A percentile compares a stretch with the other conserved stretches of the same genome.
phyloP scores from a whole-genome alignment of 805 yeast species.

The Candida sanyiensis region DNA sequence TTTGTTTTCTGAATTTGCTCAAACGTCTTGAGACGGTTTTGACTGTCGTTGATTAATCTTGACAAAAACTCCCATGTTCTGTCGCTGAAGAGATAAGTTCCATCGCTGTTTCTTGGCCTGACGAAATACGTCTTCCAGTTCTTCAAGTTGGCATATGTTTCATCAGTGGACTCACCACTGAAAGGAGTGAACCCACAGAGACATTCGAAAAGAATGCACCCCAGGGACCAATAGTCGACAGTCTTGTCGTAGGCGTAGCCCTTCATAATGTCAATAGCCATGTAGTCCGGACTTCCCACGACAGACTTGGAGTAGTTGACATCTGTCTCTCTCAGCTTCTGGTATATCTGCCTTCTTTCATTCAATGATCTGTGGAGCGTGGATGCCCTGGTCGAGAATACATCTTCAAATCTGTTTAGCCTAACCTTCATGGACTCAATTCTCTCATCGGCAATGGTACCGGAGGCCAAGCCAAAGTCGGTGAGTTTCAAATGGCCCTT shows the following conservation, averaged over 20 bases:
- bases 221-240: constrained; percentile 97
- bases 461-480: constrained; percentile 97
- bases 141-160: constrained; percentile 88
- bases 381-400: constrained; percentile 42
- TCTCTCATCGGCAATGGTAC: constrained; percentile 86
- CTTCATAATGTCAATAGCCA: constrained; percentile 90
- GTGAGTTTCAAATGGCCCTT: constrained; percentile 91
- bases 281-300: constrained; percentile 97
- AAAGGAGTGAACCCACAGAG: constrained; percentile 97
- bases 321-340: constrained; percentile 67
- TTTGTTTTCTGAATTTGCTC: constrained; percentile 74
- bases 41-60: constrained; percentile 73
- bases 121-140: constrained; percentile 86
- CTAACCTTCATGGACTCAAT: constrained; percentile 85
- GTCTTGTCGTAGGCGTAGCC: constrained; percentile 93
- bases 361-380: constrained; percentile 60
- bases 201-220: constrained; percentile 95
- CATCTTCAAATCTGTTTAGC: constrained; percentile 66
- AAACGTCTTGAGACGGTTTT: constrained; percentile 67
- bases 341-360: constrained; percentile 84
- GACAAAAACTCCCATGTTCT: constrained; percentile 91
- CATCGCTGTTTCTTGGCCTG: constrained; percentile 89
- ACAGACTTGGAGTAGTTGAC: constrained; percentile 88
- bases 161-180: constrained; percentile 88
- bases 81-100: constrained; percentile 88